Percentiles rank a stretch among this genome's conserved stretches.
These are phyloP conservation scores for Jasminum sambac DNA, from an alignment of 257 asterid genomes.

Conservation along the genomic window DNA sequence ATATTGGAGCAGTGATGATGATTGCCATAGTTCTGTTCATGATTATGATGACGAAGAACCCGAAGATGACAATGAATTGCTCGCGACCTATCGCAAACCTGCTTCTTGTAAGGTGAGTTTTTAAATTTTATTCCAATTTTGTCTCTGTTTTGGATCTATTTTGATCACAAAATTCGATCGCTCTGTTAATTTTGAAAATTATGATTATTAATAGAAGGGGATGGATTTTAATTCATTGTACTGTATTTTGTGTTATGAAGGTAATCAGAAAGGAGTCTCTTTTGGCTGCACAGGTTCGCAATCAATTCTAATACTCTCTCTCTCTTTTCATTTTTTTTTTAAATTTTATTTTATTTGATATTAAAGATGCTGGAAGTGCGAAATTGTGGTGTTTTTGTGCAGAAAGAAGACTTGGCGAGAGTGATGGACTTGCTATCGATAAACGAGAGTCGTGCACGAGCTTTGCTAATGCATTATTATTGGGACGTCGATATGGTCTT, in stretches of 20 bases:
- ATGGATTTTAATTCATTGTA: slow-evolving; percentile 6
- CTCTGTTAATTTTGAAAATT: not conserved
- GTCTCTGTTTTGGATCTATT: not conserved
- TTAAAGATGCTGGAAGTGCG: not conserved
- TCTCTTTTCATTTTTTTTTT: not conserved
- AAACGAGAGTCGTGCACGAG: slow-evolving; percentile 54
- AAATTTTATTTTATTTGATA: not conserved
- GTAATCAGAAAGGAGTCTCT: slow-evolving; percentile 58
- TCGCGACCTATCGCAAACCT: not conserved
- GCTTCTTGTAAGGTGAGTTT: slow-evolving; percentile 43
- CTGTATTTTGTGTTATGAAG: slow-evolving; percentile 30
- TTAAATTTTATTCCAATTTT: not conserved
- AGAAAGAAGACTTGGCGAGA: slow-evolving; percentile 53
- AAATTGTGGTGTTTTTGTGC: slow-evolving; percentile 9
- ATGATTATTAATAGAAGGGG: slow-evolving; percentile 8
- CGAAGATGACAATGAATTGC: slow-evolving; percentile 20
- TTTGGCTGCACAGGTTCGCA: slow-evolving; percentile 63
- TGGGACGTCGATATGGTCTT: slow-evolving; percentile 52
- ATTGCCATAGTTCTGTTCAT: slow-evolving; percentile 20
- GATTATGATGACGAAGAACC: slow-evolving; percentile 25
- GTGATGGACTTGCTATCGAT: slow-evolving; percentile 55
- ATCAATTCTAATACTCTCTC: not conserved
- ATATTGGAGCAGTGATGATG: slow-evolving; percentile 42
- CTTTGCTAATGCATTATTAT: slow-evolving; percentile 55
- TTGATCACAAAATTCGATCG: not conserved